Evolutionary conservation across 2,329 filamentous ascomycete genomes (phyloP).

Genomic region (Rugonectria rugulosa): DNA sequence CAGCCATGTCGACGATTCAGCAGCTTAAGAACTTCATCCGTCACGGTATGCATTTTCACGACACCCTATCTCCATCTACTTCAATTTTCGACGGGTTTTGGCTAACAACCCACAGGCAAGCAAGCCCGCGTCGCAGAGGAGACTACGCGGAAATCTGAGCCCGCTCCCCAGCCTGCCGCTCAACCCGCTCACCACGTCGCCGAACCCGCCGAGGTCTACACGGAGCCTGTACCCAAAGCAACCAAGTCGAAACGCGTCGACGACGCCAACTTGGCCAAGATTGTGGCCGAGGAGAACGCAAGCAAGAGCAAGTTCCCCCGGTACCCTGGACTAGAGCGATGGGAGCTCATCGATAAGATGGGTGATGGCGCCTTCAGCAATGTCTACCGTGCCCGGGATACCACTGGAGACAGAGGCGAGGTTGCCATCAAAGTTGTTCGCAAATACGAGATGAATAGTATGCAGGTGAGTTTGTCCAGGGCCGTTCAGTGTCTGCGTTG

Average conservation of each 20-base stretch:
- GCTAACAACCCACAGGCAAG: slow-evolving; percentile 66
- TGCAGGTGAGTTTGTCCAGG: slow-evolving; percentile 79
- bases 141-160: slow-evolving; percentile 60
- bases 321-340: slow-evolving; percentile 62
- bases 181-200: slow-evolving; percentile 60
- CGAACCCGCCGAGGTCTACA: slow-evolving; percentile 51
- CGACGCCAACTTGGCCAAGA: slow-evolving; percentile 79
- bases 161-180: slow-evolving; percentile 57
- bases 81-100: background rate
- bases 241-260: slow-evolving; percentile 61
- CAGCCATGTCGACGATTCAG: slow-evolving; percentile 77
- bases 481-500: slow-evolving; percentile 31
- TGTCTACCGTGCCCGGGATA: slow-evolving; percentile 88
- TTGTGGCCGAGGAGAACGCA: slow-evolving; percentile 91
- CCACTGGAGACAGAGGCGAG: slow-evolving; percentile 73
- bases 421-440: slow-evolving; percentile 98
- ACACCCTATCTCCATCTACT: background rate
- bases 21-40: slow-evolving; percentile 98
- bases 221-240: slow-evolving; percentile 65
- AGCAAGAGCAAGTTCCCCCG: slow-evolving; percentile 84
- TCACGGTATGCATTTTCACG: slow-evolving; percentile 66
- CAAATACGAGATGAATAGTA: slow-evolving; percentile 98
- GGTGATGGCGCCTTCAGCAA: slow-evolving; percentile 99
- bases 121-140: slow-evolving; percentile 78
- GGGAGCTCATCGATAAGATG: slow-evolving; percentile 94